Base-by-base conservation (phyloP, 2,329 filamentous ascomycete genomes). In the Immersiporthe knoxdaviesiana region DNA sequence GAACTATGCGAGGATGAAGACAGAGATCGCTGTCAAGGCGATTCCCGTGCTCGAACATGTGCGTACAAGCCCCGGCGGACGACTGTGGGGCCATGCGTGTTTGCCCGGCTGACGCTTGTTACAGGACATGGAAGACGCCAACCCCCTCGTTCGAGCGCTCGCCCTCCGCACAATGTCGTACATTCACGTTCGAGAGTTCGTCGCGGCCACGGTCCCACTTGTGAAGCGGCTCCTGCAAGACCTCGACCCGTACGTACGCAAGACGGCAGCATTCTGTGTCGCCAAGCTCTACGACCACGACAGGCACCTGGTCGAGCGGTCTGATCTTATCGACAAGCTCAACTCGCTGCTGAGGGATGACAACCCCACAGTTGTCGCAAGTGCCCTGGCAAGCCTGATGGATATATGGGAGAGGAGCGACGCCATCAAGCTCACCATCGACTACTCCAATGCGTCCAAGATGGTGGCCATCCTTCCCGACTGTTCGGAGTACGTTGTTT, bases 391-490 rank as follows among this genome's bases (percentile, higher is more conserved):
- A 35, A 87, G 92, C 47, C 80, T 99, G 76, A 96, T 97, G 88
- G 96, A 99, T 79, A 98, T 99, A 63, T 99, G 96, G 96, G 96
- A 98, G 79, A 88, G 95, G 69, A 98, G 94, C 78, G 95, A 98
- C 79, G 93, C 92, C 69, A 99, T 99, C 80, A 97, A 97, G 79
- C 89, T 99, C 72, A 98, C 96, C 3, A 97, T 99, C 75, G 96
- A 99, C 81, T 98, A 99, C 78, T 89, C 90, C 72, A 99, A 97
- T 81, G 96, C 96, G 35, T 98, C 95, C 65, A 99, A 99, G 82
- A 96, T 99, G 84, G 94, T 98, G 47, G 94, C 96, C 58, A 98
- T 99, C 71, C 81, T 99, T 32, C 91, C 96, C 1, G 96, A 99
- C 78, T 98, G 96, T 82, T 98, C 96, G 24, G 96, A 99, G 92